These are phyloP conservation scores for Solanum medicagineum DNA, from an alignment of 257 asterid species.

Conservation along the genomic window DNA sequence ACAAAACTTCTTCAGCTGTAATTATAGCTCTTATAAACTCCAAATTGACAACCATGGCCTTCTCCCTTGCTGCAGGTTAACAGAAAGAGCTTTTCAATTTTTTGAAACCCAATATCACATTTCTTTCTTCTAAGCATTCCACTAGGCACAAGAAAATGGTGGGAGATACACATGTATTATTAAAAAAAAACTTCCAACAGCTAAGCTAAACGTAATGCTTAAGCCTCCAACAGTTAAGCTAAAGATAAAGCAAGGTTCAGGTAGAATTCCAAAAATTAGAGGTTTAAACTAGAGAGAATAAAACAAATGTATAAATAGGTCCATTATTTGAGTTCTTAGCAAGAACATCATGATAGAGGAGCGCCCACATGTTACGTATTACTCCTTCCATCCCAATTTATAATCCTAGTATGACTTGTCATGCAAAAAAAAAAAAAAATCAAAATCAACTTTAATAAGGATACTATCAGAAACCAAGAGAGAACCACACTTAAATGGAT, in stretches of 20 bases:
- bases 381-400: neutral
- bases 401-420: neutral
- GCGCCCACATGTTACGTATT: neutral
- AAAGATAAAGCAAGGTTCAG: neutral
- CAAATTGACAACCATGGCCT: slow-evolving; percentile 94
- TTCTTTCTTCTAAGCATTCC: neutral
- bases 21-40: slow-evolving; percentile 88
- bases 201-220: neutral
- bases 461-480: neutral
- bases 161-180: neutral
- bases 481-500: neutral
- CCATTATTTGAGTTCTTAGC: neutral
- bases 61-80: slow-evolving; percentile 76
- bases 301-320: neutral
- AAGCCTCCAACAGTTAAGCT: neutral
- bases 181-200: neutral
- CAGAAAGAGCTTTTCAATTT: neutral
- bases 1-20: slow-evolving; percentile 88
- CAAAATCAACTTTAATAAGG: neutral
- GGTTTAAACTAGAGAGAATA: neutral
- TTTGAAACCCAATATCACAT: neutral
- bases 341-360: neutral
- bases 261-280: neutral
- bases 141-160: neutral
- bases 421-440: neutral